These are phyloP conservation scores for Penstemon newberryi DNA, from an alignment of 257 asterid species.

Conservation along the genomic window DNA sequence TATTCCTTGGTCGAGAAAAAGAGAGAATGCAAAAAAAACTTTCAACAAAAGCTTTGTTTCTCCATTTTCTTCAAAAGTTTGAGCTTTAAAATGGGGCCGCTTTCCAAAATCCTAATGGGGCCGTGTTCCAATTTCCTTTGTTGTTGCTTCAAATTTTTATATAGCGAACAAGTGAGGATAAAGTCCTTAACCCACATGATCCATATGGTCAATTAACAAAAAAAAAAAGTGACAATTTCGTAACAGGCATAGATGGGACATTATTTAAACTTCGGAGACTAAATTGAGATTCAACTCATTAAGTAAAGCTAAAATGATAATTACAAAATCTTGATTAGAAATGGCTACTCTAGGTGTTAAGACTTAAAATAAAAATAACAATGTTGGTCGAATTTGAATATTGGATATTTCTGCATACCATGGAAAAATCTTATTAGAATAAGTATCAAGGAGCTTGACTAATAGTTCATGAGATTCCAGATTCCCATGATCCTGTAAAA, in stretches of 20 bases:
- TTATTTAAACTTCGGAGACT: not conserved
- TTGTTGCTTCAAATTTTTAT: too few relatives aligned
- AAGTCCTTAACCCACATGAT: not conserved
- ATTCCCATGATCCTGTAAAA: conserved; percentile 62
- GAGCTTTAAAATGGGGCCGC: too few relatives aligned
- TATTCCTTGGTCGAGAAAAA: too few relatives aligned
- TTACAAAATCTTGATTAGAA: not conserved
- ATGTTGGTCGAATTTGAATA: not conserved
- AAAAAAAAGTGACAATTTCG: not conserved
- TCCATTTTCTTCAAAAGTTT: too few relatives aligned
- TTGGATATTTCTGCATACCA: conserved; percentile 48
- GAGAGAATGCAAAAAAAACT: too few relatives aligned
- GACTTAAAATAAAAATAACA: not conserved
- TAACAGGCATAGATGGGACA: not conserved
- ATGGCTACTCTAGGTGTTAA: conserved; percentile 8
- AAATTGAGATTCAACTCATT: not conserved
- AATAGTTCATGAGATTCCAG: conserved; percentile 41
- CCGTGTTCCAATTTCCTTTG: too few relatives aligned
- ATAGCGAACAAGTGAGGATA: not conserved
- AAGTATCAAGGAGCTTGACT: conserved; percentile 72
- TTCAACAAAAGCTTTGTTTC: too few relatives aligned
- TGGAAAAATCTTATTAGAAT: conserved; percentile 69
- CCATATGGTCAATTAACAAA: not conserved
- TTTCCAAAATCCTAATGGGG: too few relatives aligned
- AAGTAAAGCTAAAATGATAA: conserved; percentile 8